These are phyloP conservation scores for Neurospora africana DNA, from an alignment of 495 filamentous ascomycete species.

Conservation along the genomic window DNA sequence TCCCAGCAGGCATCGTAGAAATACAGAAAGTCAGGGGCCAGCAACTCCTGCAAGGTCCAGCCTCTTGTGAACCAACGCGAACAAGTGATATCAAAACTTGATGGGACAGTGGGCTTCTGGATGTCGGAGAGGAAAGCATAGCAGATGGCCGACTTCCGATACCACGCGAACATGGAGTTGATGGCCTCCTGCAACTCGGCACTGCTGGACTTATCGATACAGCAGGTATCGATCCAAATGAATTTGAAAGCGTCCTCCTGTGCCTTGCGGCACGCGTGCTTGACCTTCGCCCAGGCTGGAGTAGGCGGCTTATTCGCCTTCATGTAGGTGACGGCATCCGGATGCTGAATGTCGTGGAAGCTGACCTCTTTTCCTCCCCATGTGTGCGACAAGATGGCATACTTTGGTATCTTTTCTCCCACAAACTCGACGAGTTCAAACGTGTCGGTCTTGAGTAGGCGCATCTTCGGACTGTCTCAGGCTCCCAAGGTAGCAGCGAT, in stretches of 20 bases:
- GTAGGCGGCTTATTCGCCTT: background rate
- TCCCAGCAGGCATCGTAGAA: background rate
- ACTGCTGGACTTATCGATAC: background rate
- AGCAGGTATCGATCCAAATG: background rate
- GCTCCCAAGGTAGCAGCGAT: background rate
- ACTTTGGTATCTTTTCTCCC: background rate
- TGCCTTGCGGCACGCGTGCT: background rate
- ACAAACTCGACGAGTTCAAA: constrained; percentile 3
- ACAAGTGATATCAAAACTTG: background rate
- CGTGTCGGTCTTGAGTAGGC: background rate
- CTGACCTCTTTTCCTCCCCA: constrained; percentile 24
- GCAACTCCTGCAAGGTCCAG: background rate
- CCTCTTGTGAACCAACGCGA: background rate
- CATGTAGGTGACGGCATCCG: background rate
- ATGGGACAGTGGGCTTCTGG: background rate
- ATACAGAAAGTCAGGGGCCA: background rate
- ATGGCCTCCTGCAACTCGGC: background rate
- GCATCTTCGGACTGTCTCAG: background rate
- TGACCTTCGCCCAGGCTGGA: background rate
- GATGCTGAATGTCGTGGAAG: constrained; percentile 11
- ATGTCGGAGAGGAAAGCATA: background rate
- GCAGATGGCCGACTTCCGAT: background rate
- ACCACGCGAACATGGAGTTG: background rate
- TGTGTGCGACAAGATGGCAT: constrained; percentile 26
- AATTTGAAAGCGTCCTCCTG: background rate